These are phyloP conservation scores for Cantharellus cinnabarinus DNA, from an alignment of 768 basidiomycete genomes.

Conservation along the genomic window DNA sequence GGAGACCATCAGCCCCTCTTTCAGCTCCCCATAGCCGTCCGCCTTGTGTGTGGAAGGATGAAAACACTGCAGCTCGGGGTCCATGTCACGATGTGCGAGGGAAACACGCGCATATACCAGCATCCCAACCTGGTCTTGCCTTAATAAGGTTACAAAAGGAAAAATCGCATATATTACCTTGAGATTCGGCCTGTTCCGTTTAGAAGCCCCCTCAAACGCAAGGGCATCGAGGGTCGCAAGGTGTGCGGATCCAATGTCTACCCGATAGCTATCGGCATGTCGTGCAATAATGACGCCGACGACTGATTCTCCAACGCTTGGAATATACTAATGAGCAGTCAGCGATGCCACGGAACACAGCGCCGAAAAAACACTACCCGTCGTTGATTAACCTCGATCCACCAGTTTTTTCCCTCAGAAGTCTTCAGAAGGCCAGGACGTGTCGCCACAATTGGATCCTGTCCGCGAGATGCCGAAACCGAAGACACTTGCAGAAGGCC, in stretches of 20 bases:
- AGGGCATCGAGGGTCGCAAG: constrained; percentile 68
- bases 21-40: constrained; percentile 85
- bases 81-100: constrained; percentile 91
- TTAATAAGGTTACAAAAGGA: neutral
- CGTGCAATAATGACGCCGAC: constrained; percentile 65
- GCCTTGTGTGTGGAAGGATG: constrained; percentile 83
- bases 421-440: constrained; percentile 51
- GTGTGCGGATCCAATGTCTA: constrained; percentile 85
- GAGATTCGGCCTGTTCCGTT: constrained; percentile 81
- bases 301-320: constrained; percentile 75
- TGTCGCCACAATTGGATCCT: constrained; percentile 31
- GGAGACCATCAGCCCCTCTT: constrained; percentile 63
- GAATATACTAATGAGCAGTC: constrained; percentile 47
- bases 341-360: neutral
- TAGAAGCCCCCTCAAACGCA: constrained; percentile 91
- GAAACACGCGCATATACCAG: constrained; percentile 85
- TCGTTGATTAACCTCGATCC: constrained; percentile 72
- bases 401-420: constrained; percentile 56
- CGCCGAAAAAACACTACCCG: constrained; percentile 38
- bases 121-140: constrained; percentile 48
- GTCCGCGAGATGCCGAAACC: constrained; percentile 11
- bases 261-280: constrained; percentile 74
- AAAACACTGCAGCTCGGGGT: constrained; percentile 92
- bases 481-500: constrained; percentile 37
- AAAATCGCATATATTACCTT: constrained; percentile 31